These are phyloP conservation scores for Lentinula detonsa DNA, from an alignment of 768 basidiomycete genomes.

Conservation along the genomic window DNA sequence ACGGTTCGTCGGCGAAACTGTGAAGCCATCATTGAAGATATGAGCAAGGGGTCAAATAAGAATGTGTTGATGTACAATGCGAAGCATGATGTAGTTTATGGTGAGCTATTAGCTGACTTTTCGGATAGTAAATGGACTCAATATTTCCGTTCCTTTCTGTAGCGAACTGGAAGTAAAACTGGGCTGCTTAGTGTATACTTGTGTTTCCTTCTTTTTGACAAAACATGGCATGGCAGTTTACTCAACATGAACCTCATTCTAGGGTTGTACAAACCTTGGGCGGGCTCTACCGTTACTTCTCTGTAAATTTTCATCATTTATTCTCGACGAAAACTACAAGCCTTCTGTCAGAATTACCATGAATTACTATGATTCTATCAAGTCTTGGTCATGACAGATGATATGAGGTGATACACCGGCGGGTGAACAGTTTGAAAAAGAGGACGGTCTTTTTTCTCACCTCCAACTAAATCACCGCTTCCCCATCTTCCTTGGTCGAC, in stretches of 20 bases:
- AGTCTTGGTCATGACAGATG: neutral
- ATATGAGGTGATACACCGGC: neutral
- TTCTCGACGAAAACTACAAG: neutral
- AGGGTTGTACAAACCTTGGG: neutral
- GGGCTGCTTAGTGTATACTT: too few relatives aligned
- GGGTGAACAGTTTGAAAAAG: neutral
- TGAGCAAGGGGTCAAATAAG: neutral
- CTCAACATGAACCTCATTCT: neutral
- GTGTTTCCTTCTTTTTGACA: neutral
- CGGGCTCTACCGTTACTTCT: too few relatives aligned
- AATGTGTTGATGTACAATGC: neutral
- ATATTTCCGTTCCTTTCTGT: too few relatives aligned
- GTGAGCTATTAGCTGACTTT: neutral
- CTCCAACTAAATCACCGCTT: neutral
- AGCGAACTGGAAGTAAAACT: neutral
- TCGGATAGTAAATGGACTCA: too few relatives aligned
- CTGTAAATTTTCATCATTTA: neutral
- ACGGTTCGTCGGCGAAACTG: neutral
- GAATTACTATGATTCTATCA: neutral
- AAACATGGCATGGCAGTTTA: too few relatives aligned
- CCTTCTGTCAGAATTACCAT: neutral
- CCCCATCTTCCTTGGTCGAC: neutral
- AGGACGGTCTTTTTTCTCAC: neutral
- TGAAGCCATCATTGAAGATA: neutral
- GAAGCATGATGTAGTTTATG: neutral